Evolutionary conservation across 1,284 basidiomycete genomes (phyloP).

Genomic region (Puccinia horiana): DNA sequence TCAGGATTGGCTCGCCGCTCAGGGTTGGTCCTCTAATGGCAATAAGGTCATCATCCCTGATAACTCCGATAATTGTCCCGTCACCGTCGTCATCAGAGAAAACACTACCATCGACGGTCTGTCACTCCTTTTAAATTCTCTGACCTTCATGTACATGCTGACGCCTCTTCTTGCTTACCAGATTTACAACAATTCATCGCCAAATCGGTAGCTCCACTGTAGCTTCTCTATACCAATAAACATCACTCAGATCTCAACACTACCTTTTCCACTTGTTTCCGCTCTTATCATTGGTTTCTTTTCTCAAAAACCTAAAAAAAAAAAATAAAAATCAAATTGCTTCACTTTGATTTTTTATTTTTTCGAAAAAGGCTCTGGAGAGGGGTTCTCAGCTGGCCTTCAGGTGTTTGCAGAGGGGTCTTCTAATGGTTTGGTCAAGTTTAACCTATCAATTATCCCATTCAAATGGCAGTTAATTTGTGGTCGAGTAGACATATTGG

Average conservation of each 20-base stretch:
- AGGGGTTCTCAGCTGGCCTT: no score
- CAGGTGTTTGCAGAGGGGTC: no score
- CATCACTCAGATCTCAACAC: neutral
- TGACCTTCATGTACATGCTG: neutral
- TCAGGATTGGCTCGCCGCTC: constrained; percentile 8
- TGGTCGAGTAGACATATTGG: no score
- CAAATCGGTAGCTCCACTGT: constrained; percentile 7
- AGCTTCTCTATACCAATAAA: neutral
- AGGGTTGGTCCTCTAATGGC: neutral
- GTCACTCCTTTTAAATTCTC: neutral
- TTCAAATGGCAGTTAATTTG: no score
- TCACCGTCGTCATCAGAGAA: constrained; percentile 29
- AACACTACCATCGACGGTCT: constrained; percentile 41
- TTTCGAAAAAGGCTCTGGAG: no score
- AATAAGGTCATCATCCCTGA: constrained; percentile 27
- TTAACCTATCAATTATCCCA: no score
- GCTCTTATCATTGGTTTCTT: neutral
- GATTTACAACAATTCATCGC: constrained; percentile 25
- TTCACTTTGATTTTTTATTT: no score
- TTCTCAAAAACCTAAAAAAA: neutral
- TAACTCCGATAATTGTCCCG: constrained; percentile 43
- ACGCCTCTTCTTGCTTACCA: neutral
- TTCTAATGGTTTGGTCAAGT: no score
- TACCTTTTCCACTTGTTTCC: neutral
- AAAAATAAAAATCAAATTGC: no score